Percentiles rank a stretch among this genome's conserved stretches.
Evolutionary conservation across 2,329 filamentous ascomycete genomes (phyloP).

Genomic region (Arthrobotrys conoides): DNA sequence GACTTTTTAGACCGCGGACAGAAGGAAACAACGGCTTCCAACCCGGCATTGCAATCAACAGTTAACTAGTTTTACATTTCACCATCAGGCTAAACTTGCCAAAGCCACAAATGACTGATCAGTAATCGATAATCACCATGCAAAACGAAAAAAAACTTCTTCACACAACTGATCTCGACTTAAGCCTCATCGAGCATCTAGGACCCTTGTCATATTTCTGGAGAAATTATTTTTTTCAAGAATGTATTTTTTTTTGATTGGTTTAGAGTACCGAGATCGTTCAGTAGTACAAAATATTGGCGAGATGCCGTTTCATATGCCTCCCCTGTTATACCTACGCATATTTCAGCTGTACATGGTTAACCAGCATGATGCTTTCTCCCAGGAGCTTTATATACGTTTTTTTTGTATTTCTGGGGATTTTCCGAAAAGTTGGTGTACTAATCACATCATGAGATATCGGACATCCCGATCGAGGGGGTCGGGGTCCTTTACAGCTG

Average conservation of each 20-base stretch:
- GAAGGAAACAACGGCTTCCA: background rate
- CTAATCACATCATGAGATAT: background rate
- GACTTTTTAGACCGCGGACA: background rate
- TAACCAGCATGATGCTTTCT: background rate
- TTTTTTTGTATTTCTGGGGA: no score
- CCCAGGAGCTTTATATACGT: background rate
- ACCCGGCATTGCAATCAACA: no score
- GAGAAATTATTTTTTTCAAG: background rate
- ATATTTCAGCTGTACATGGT: constrained; percentile 1
- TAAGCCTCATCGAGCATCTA: background rate
- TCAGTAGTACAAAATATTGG: background rate
- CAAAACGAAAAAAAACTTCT: background rate
- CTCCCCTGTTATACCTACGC: background rate
- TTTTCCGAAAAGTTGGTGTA: background rate
- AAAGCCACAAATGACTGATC: background rate
- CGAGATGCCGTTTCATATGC: constrained; percentile 5
- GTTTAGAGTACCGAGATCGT: background rate
- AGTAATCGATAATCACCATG: constrained; percentile 1
- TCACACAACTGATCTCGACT: background rate
- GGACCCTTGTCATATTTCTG: background rate
- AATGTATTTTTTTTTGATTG: background rate
- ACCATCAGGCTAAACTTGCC: constrained; percentile 15
- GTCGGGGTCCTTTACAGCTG: background rate
- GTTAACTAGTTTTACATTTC: no score
- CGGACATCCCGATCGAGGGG: background rate